A percentile compares a stretch with the other conserved stretches of the same genome.
These are phyloP conservation scores for Amanita rubescens DNA, from an alignment of 768 basidiomycete genomes.

Conservation along the genomic window DNA sequence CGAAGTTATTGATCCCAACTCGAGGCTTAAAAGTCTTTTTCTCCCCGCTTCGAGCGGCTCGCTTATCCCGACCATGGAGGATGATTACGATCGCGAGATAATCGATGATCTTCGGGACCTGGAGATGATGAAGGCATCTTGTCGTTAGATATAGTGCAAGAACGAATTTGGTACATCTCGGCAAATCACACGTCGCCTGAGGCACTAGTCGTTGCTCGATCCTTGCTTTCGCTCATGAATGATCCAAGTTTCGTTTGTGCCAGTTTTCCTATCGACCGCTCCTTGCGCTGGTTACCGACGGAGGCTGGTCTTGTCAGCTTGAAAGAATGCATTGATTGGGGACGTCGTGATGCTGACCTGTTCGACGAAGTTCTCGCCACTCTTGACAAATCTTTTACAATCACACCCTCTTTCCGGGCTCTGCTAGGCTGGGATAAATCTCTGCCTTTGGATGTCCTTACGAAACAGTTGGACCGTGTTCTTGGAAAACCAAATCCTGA, in stretches of 20 bases:
- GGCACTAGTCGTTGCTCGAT: conserved; percentile 11
- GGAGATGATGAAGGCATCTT: conserved; percentile 23
- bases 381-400: conserved; percentile 17
- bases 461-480: conserved; percentile 24
- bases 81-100: not conserved
- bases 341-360: conserved; percentile 17
- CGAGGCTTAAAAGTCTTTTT: conserved; percentile 12
- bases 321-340: conserved; percentile 24
- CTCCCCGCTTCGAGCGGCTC: not conserved
- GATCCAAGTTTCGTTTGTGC: not conserved
- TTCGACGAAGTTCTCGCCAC: conserved; percentile 34
- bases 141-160: conserved; percentile 24
- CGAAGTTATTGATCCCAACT: conserved; percentile 16
- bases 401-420: conserved; percentile 22
- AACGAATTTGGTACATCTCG: conserved; percentile 29
- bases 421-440: conserved; percentile 34
- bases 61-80: not conserved
- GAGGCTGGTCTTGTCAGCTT: conserved; percentile 22
- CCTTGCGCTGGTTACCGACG: conserved; percentile 33
- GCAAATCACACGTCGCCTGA: conserved; percentile 6
- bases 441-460: conserved; percentile 22
- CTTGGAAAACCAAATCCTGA: conserved; percentile 10
- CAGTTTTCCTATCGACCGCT: not conserved
- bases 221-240: conserved; percentile 18
- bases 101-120: conserved; percentile 16